Base-by-base conservation (phyloP, 1,284 basidiomycete species). In the Malassezia psittaci region DNA sequence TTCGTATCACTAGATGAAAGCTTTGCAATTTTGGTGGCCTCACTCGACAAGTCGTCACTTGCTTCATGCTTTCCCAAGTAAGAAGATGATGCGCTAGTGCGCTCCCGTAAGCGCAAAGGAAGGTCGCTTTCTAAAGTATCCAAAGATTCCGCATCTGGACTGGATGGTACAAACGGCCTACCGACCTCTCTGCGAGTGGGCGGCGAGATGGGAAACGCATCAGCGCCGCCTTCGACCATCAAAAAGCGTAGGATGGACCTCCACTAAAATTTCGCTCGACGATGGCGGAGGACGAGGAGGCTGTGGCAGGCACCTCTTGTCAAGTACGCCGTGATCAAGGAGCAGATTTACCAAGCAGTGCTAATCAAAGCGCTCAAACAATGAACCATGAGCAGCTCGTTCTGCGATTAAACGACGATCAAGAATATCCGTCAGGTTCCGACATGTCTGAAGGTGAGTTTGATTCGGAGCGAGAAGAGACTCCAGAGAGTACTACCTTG, bases 81-180 rank as follows among this genome's bases (percentile, higher is more conserved):
- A 9, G 46, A 12, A 15, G 13, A n/a, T 5, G 33, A 38, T 13
- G 46, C 46, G 5, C 3, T 29, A 7, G 19, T 5, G 4, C 19
- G 41, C 15, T 13, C 21, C n/a, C 43, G 43, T 11, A 57, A 24
- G 5, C 55, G 45, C 11, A 24, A 19, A 3, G 55, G 55, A 2
- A 57, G 37, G 24, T 57, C 55, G n/a, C 49, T 47, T 4, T 34
- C 40, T 12, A 48, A 38, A 6, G 37, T 51, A 16, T 41, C 51
- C 34, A 41, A 16, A 7, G 32, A 48, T 3, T 47, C 45, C 2
- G 24, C 24, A 11, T 45, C 43, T 16, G 43, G 43, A 45, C 43
- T 45, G 15, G 43, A 45, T 7, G 15, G 16, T 2, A 45, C 16
- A 11, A 15, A 34, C 12, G 18, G 8, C 19, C 13, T 18, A 19